phyloP scores from a whole-genome alignment of 805 yeast species.

The Suhomyces sp. region DNA sequence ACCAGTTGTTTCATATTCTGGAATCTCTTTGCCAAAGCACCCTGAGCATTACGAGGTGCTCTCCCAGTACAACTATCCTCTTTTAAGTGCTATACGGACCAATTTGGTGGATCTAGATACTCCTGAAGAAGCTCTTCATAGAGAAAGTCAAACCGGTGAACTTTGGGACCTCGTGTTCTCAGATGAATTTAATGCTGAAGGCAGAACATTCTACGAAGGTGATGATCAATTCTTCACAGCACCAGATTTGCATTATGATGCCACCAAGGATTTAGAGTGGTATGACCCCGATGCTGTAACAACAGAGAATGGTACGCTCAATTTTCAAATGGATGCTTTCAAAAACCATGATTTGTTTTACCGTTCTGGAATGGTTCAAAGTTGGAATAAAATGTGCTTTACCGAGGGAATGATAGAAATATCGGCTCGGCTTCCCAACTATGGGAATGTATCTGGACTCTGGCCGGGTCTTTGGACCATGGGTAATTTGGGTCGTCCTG shows the following conservation, averaged over 20 bases:
- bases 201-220: slow-evolving; percentile 43
- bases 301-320: slow-evolving; percentile 39
- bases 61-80: slow-evolving; percentile 43
- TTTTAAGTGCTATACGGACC: slow-evolving; percentile 37
- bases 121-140: slow-evolving; percentile 28
- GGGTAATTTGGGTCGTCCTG: slow-evolving; percentile 93
- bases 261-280: slow-evolving; percentile 46
- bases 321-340: slow-evolving; percentile 38
- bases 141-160: slow-evolving; percentile 24
- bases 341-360: slow-evolving; percentile 70
- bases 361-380: slow-evolving; percentile 88
- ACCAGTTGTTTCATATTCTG: slow-evolving; percentile 84
- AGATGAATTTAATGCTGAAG: slow-evolving; percentile 46
- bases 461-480: slow-evolving; percentile 98
- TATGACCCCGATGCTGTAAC: slow-evolving; percentile 44
- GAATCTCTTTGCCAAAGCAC: slow-evolving; percentile 41
- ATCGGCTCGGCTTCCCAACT: slow-evolving; percentile 75
- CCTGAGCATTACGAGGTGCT: slow-evolving; percentile 44
- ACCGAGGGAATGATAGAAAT: slow-evolving; percentile 80
- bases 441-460: slow-evolving; percentile 74
- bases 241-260: slow-evolving; percentile 41
- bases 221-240: slow-evolving; percentile 46
- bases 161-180: slow-evolving; percentile 39
- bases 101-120: slow-evolving; percentile 42
- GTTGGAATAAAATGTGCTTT: slow-evolving; percentile 90